phyloP scores from a whole-genome alignment of 805 yeast genomes.

The Candida chauliodis region DNA sequence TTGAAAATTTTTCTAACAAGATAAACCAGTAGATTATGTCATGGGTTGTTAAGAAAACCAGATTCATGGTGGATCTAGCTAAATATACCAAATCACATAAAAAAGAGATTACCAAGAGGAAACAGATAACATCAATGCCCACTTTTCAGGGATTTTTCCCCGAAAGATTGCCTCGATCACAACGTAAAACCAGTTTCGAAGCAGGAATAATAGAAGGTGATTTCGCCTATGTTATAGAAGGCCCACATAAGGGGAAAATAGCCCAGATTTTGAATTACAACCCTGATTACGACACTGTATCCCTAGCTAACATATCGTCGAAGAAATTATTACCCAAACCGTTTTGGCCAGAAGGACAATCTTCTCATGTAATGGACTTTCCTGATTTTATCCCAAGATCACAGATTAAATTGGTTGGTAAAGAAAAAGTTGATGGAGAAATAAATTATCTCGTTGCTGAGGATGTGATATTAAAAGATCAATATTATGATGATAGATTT shows the following conservation, averaged over 20 bases:
- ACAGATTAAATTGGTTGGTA: slow-evolving; percentile 74
- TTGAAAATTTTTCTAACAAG: slow-evolving; percentile 15
- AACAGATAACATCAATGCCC: slow-evolving; percentile 28
- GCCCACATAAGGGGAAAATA: slow-evolving; percentile 70
- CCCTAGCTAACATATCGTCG: slow-evolving; percentile 66
- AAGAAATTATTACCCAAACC: slow-evolving; percentile 66
- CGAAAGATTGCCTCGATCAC: slow-evolving; percentile 19
- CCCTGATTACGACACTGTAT: slow-evolving; percentile 57
- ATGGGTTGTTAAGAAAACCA: slow-evolving; percentile 21
- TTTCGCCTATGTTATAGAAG: slow-evolving; percentile 67
- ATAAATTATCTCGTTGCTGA: slow-evolving; percentile 75
- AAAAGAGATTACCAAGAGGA: slow-evolving; percentile 18
- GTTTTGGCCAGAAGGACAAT: slow-evolving; percentile 70
- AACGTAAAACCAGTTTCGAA: slow-evolving; percentile 41
- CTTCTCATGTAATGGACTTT: slow-evolving; percentile 64
- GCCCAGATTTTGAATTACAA: slow-evolving; percentile 62
- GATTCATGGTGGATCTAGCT: slow-evolving; percentile 35
- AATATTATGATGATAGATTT: slow-evolving; percentile 70
- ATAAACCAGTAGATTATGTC: slow-evolving; percentile 12
- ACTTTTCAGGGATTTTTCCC: slow-evolving; percentile 25
- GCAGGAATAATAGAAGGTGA: slow-evolving; percentile 73
- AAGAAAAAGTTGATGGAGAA: slow-evolving; percentile 54
- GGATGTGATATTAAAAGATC: slow-evolving; percentile 61
- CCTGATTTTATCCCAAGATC: slow-evolving; percentile 60
- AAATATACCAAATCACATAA: slow-evolving; percentile 30